Base-by-base conservation (phyloP, 2,329 filamentous ascomycete genomes). In the Raffaelea albimanens region DNA sequence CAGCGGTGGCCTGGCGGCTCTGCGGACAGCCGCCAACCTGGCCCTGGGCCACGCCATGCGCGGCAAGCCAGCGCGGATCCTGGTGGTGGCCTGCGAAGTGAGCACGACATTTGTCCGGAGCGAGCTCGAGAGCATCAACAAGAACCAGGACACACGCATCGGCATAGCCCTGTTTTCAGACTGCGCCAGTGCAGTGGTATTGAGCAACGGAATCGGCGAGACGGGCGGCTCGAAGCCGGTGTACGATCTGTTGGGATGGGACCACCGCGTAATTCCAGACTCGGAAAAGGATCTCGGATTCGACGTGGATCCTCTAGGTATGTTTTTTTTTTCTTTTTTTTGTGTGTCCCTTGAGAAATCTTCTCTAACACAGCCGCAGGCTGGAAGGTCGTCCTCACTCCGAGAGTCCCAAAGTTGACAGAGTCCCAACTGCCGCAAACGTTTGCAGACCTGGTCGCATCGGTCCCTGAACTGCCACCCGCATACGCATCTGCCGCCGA, bases 131-230 rank as follows among this genome's bases (percentile, higher is more conserved):
- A 79, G 75, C 59, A 74, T 83, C 58, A 58, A 79, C 51, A 67
- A 76, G 54, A 56, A 68, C 16, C 75, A 83, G 54, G 70, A 82
- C 50, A 75, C 80, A 11, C 70, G 81, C 29, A 83, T 87, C 55
- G 83, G 81, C 2, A 69, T 78, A 1, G 76, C 75, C 14, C 63
- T 87, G 2, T 87, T 87, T 59, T 84, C 80, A 19, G 83, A 87
- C 60, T 85, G 79, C 53, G 82, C 78, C n/a, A 81, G 80, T 48
- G 78, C 82, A 0, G 62, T 78, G 23, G 67, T 87, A 2, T 58
- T 87, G 31, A 81, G 78, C 57, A 87, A 87, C 56, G 73, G 72
- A 1, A 64, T 85, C 46, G 80, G 75, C 2, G 66, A 64, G 25
- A 54, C 61, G 1, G 59, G 61, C 5, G 63, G 64, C 7, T 7